Evolutionary conservation across 768 basidiomycete species (phyloP), one percentile per base, ranked within the genome.

Genomic region (Lactarius quietus): DNA sequence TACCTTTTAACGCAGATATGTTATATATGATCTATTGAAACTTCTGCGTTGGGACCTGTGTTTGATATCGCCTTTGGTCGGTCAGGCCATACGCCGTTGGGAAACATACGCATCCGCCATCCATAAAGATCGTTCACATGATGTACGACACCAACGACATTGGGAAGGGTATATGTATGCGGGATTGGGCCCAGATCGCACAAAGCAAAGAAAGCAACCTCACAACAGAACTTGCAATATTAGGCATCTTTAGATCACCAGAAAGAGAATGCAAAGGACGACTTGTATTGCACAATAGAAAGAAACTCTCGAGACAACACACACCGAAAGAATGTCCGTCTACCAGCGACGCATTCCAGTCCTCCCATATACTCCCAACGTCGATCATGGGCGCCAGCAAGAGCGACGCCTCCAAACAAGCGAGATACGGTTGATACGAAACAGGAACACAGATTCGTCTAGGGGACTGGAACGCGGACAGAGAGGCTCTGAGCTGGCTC

Each of bases 391-490:
- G 88, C 80, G 73, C 82, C 88, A 84, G 86, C 86, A 74, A 73
- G 81, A 80, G 86, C 86, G 87, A 83, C 79, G 77, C 88, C 85
- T 90, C 87, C 79, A 68, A 78, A 76, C 76, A 73, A 79, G 71
- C 74, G 66, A 78, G 71, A 73, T 76, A 76, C 69, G 79, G 79
- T 80, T 78, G 70, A 78, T 80, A 70, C 79, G 64, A 76, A 82
- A 75, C 64, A 59, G 57, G 38, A 62, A 60, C 28, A n/a, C 33
- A 31, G n/a, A 64, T 85, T 72, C 67, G 43, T 92, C 83, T 91
- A 81, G 89, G 83, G 85, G 88, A 92, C 90, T 89, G 90, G 90
- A 92, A 93, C 92, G 92, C 92, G 92, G 88, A 84, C 90, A 84
- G 86, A 90, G 86, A 92, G 84, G 84, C 86, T 61, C 77, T 83